These are phyloP conservation scores for Sphenostylis stenocarpa DNA, from an alignment of 306 rosid species.

Conservation along the genomic window DNA sequence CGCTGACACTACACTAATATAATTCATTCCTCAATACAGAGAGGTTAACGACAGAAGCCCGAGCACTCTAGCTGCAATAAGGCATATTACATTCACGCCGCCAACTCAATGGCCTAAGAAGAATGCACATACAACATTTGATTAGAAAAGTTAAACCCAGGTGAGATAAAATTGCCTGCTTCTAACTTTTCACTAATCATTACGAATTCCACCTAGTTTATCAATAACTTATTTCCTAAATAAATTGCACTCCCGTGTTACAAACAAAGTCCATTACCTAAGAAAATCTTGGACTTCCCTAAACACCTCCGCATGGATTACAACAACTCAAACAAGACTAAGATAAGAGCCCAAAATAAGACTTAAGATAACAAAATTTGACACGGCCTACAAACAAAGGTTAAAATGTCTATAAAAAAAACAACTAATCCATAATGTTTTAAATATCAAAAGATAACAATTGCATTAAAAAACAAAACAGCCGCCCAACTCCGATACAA, in stretches of 20 bases:
- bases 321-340: not conserved
- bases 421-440: not conserved
- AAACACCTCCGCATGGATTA: not conserved
- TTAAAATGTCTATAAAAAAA: not conserved
- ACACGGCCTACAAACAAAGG: not conserved
- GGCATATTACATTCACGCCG: not conserved
- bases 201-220: not conserved
- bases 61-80: not conserved
- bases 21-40: not conserved
- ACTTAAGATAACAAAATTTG: not conserved
- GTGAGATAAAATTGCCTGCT: not conserved
- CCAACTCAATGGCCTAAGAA: not conserved
- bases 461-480: constrained; percentile 17
- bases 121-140: not conserved
- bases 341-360: not conserved
- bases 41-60: too few relatives aligned
- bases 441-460: constrained; percentile 8
- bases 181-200: not conserved
- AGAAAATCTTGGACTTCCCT: not conserved
- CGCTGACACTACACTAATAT: not conserved
- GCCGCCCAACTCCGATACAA: constrained; percentile 36
- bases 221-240: not conserved
- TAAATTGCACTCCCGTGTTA: not conserved
- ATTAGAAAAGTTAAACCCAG: not conserved
- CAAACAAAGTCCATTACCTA: not conserved